Evolutionary conservation across 495 filamentous ascomycete species (phyloP).

Genomic region (Lindgomyces ingoldianus): DNA sequence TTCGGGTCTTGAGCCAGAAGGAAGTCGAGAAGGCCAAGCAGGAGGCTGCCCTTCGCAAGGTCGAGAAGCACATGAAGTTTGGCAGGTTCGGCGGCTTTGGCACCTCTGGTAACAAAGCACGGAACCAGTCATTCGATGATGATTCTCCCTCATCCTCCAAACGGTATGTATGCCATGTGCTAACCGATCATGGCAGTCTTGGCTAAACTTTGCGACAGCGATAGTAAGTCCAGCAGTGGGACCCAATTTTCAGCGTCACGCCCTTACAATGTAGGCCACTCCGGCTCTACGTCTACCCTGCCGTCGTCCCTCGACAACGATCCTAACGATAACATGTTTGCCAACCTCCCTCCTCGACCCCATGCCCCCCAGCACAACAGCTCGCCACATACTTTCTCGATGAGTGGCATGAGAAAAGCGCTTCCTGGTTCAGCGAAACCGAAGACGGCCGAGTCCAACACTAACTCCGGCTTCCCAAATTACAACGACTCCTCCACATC

Average conservation of each 20-base stretch:
- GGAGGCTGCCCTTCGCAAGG: conserved; percentile 10
- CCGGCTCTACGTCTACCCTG: conserved; percentile 35
- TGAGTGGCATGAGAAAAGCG: conserved; percentile 6
- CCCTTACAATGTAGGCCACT: conserved; percentile 23
- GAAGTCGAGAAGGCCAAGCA: conserved; percentile 18
- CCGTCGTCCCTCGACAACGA: conserved; percentile 35
- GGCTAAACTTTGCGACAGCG: conserved; percentile 29
- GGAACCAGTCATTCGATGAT: conserved; percentile 36
- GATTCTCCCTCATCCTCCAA: conserved; percentile 28
- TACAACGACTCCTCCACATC: not conserved
- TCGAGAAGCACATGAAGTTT: conserved; percentile 20
- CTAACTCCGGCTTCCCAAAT: not conserved
- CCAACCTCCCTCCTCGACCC: conserved; percentile 18
- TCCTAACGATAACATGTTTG: conserved; percentile 32
- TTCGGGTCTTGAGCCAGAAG: conserved; percentile 17
- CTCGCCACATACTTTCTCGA: conserved; percentile 7
- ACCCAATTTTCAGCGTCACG: conserved; percentile 24
- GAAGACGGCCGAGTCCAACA: not conserved
- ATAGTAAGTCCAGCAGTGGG: conserved; percentile 35
- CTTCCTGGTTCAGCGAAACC: conserved; percentile 17
- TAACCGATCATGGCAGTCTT: not conserved
- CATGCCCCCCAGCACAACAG: conserved; percentile 11
- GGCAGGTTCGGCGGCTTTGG: conserved; percentile 25
- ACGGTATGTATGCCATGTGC: conserved; percentile 26
- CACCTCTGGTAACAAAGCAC: conserved; percentile 19